A percentile compares a stretch with the other conserved stretches of the same genome.
These are phyloP conservation scores for Eucalyptus erythrocorys DNA, from an alignment of 345 rosid genomes.

Conservation along the genomic window DNA sequence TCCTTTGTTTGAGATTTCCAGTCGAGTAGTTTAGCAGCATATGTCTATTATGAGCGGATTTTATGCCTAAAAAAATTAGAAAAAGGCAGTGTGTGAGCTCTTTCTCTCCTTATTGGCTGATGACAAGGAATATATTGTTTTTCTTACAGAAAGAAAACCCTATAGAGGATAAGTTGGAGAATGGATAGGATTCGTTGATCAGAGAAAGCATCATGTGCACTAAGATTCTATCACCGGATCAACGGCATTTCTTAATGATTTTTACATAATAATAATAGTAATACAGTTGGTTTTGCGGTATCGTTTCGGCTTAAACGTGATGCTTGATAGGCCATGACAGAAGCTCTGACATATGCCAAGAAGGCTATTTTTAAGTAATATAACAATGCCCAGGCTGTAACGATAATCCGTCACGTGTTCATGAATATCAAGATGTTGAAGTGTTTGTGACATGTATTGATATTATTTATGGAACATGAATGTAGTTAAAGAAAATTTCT, in stretches of 20 bases:
- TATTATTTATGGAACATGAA: background rate
- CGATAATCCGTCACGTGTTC: background rate
- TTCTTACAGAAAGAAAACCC: background rate
- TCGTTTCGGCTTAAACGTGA: background rate
- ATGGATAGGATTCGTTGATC: background rate
- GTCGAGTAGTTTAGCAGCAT: background rate
- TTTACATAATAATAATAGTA: background rate
- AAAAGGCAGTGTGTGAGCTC: background rate
- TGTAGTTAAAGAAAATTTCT: background rate
- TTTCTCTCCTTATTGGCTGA: background rate
- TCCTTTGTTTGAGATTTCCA: background rate
- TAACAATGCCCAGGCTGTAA: background rate
- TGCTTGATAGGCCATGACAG: background rate
- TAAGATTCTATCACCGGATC: background rate
- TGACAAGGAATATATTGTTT: background rate
- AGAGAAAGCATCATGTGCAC: background rate
- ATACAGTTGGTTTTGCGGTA: too few relatives aligned
- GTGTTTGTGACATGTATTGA: background rate
- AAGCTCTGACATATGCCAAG: background rate
- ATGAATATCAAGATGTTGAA: background rate
- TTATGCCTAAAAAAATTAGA: background rate
- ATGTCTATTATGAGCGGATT: background rate
- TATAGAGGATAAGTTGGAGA: background rate
- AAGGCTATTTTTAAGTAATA: background rate
- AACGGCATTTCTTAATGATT: background rate